Evolutionary conservation across 1,284 basidiomycete genomes (phyloP), one percentile per base, ranked within the genome.

Genomic region (Marasmius tenuissimus): DNA sequence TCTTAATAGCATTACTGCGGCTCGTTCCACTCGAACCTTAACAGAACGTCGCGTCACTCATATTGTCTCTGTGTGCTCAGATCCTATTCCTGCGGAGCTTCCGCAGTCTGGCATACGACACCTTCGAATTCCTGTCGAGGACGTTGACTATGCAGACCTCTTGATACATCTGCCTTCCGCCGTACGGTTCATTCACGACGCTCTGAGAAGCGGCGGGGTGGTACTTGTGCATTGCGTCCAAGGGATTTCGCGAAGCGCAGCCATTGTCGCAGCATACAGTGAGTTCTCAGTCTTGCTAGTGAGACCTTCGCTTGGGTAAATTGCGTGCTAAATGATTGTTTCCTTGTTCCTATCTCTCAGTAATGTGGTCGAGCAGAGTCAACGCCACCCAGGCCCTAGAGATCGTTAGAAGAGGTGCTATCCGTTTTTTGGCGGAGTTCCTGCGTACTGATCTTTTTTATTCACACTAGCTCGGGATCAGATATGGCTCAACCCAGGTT

Each of bases 151-250:
- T 67, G 93, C 89, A 65, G 88, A 94, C 71, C 84, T 96, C 58
- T 80, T 94, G 60, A 89, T 92, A 50, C 83, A 91, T 70, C 80
- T 96, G 62, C 89, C 91, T n/a, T 73, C 77, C 42, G 88, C 91
- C 20, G 89, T 91, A 71, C 85, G 80, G 54, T 96, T 94, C 73
- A 94, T 96, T 68, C 85, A 93, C 68, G 75, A 85, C 49, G 92
- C 92, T 11, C 73, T 94, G 54, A 74, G 77, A 38, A 73, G 76
- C 14, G 87, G 87, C 49, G 93, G 93, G 5, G 83, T 86, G 52
- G 85, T 94, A 62, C 82, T 96, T 51, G 93, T 96, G 14, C 93
- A 96, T 72, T 93, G 92, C 70, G 83, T 89, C 34, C 88, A 93
- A 67, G 93, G 94, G 47, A 81, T 94, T 57, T 93, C 91, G 62